Base-by-base conservation (phyloP, 257 asterid species). In the Solanum rostratum region DNA sequence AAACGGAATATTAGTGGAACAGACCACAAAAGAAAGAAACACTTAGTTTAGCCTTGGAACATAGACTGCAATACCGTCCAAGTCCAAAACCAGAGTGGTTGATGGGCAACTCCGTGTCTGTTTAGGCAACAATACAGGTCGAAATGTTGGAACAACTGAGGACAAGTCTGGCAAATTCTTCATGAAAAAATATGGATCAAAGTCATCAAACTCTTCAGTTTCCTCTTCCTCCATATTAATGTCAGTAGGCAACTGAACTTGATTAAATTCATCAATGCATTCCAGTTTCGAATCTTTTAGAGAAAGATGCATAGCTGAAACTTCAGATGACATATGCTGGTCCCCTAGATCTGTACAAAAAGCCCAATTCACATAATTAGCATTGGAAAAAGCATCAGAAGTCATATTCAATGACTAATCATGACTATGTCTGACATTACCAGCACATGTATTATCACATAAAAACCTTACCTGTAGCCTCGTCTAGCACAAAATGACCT, bases 91-190 rank as follows among this genome's bases (percentile, higher is more conserved):
- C 84, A 97, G 95, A 84, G 98, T 89, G 87, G 98, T 93, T 49
- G 97, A 87, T 33, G 99, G 98, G 90, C 99, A 95, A 91, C 98
- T 93, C 91, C 99, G 91, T 68, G 99, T 97, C 88, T 91, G 97
- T 83, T 94, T 97, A 71, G 98, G 98, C 87, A 97, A 86, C 27
- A 97, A 89, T 81, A 90, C 85, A 81, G 94, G 98, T 84, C 99
- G 95, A 84, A 88, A 95, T 74, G 90, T 74, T 20, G 99, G 98
- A 83, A 97, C 98, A 82, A 97, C 97, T 8, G 96, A 88, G 12
- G 94, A 91, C 85, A 97, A 85, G 80, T 93, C 93, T 2, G 99
- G 99, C 71, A 97, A 92, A 87, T 93, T 93, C 92, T 97, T 95
- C 78, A 97, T 95, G 88, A 95, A 97, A 84, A 92, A 90, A 89